Evolutionary conservation across 208 protist genomes (phyloP).

Genomic region (Strigomonas galati): DNA sequence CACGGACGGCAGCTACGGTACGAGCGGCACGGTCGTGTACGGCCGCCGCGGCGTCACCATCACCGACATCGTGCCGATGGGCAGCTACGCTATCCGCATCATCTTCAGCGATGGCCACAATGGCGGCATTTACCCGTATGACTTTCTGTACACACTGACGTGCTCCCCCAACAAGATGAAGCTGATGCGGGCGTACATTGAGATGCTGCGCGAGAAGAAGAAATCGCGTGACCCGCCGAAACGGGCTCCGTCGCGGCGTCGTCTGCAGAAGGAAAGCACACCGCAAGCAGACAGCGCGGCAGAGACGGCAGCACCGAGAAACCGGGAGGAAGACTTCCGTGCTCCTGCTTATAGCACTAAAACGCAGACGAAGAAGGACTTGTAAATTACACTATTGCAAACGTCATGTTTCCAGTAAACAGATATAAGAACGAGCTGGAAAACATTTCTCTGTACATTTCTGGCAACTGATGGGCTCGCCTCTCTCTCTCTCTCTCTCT

Average conservation of each 20-base stretch:
- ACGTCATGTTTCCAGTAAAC: too few relatives aligned
- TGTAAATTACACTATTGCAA: too few relatives aligned
- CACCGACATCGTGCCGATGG: constrained; percentile 62
- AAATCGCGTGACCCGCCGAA: constrained; percentile 70
- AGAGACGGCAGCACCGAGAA: neutral
- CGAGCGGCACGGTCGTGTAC: constrained; percentile 57
- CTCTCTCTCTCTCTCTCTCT: too few relatives aligned
- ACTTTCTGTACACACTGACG: constrained; percentile 75
- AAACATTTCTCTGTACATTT: too few relatives aligned
- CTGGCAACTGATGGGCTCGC: too few relatives aligned
- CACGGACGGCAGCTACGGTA: constrained; percentile 64
- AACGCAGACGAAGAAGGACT: too few relatives aligned
- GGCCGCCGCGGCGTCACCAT: constrained; percentile 81
- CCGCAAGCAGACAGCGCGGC: neutral
- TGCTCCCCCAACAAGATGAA: constrained; percentile 48
- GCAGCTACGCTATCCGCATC: constrained; percentile 84
- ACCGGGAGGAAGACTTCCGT: neutral
- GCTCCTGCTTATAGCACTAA: constrained; percentile 5
- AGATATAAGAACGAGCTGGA: too few relatives aligned
- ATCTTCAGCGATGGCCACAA: constrained; percentile 82
- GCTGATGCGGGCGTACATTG: constrained; percentile 80
- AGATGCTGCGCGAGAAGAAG: constrained; percentile 34
- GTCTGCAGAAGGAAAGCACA: neutral
- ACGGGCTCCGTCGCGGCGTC: constrained; percentile 35
- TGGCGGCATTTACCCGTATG: constrained; percentile 84